A percentile compares a stretch with the other conserved stretches of the same genome.
Evolutionary conservation across 106 monocot species (phyloP).

Genomic region (Ottelia alismoides): DNA sequence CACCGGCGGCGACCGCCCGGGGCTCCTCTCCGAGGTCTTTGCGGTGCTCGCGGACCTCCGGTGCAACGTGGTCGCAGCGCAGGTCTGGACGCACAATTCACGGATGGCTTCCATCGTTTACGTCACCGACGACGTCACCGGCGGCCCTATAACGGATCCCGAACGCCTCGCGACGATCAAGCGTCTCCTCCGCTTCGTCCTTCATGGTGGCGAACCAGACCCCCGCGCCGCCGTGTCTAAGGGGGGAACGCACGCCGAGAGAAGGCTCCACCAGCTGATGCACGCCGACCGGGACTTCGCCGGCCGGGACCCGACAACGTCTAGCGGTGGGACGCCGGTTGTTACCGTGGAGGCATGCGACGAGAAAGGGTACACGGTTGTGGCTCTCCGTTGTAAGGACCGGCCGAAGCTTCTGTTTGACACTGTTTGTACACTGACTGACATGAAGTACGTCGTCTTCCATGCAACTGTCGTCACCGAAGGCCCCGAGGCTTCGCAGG

Average conservation of each 20-base stretch:
- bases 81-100: constrained; percentile 49
- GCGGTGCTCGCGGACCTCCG: constrained; percentile 27
- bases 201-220: not conserved
- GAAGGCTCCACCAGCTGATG: constrained; percentile 54
- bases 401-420: constrained; percentile 23
- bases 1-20: constrained; percentile 32
- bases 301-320: not conserved
- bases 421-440: constrained; percentile 22
- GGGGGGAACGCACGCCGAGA: constrained; percentile 25
- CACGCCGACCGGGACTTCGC: constrained; percentile 25
- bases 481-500: constrained; percentile 53
- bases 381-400: constrained; percentile 14
- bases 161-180: constrained; percentile 5
- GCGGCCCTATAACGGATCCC: constrained; percentile 13
- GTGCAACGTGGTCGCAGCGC: constrained; percentile 22
- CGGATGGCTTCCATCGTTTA: constrained; percentile 30
- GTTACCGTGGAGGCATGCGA: constrained; percentile 12
- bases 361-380: constrained; percentile 24
- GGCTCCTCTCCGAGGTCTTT: constrained; percentile 46
- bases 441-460: constrained; percentile 19
- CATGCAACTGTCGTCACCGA: constrained; percentile 18
- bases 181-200: constrained; percentile 8
- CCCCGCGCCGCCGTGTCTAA: constrained; percentile 3
- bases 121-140: constrained; percentile 9
- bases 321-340: not conserved